Conservation (phyloP, 768 basidiomycete species). For the Neoboletus subvelutipes region DNA sequence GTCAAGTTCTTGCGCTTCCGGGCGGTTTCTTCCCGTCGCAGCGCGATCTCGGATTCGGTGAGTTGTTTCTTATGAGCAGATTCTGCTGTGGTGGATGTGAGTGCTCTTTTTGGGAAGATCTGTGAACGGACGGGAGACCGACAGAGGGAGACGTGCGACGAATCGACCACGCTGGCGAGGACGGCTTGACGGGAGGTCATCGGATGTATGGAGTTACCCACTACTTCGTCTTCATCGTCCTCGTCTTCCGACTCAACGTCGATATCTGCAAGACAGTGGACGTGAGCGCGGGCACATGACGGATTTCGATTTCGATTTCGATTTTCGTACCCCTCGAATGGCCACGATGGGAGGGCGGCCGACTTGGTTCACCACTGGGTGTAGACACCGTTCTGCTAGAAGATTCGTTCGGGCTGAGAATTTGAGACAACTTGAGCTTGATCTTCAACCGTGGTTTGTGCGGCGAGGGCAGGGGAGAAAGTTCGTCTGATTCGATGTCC, state of each 20-base stretch:
- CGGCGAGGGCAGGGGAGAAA: constrained; percentile 32
- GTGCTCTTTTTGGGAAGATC: background rate
- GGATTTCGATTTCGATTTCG: too few species aligned
- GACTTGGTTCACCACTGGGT: constrained; percentile 26
- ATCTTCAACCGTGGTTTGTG: constrained; percentile 55
- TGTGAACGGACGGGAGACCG: background rate
- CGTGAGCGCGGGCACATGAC: background rate
- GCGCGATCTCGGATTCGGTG: constrained; percentile 70
- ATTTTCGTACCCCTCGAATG: constrained; percentile 29
- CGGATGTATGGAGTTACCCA: background rate
- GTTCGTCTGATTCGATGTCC: constrained; percentile 37
- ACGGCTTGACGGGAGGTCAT: constrained; percentile 1
- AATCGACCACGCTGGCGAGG: background rate
- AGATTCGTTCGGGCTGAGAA: constrained; percentile 33
- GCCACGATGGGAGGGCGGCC: constrained; percentile 25
- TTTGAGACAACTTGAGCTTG: constrained; percentile 54
- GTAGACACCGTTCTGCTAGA: constrained; percentile 30
- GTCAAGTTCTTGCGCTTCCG: constrained; percentile 72
- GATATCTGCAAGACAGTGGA: background rate
- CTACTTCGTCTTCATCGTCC: background rate
- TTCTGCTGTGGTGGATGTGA: background rate
- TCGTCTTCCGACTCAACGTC: background rate
- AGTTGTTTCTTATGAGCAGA: constrained; percentile 48
- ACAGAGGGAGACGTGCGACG: background rate
- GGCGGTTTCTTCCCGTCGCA: constrained; percentile 77